These are phyloP conservation scores for Linanthus parryae DNA, from an alignment of 148 eudicot genomes.

Conservation along the genomic window DNA sequence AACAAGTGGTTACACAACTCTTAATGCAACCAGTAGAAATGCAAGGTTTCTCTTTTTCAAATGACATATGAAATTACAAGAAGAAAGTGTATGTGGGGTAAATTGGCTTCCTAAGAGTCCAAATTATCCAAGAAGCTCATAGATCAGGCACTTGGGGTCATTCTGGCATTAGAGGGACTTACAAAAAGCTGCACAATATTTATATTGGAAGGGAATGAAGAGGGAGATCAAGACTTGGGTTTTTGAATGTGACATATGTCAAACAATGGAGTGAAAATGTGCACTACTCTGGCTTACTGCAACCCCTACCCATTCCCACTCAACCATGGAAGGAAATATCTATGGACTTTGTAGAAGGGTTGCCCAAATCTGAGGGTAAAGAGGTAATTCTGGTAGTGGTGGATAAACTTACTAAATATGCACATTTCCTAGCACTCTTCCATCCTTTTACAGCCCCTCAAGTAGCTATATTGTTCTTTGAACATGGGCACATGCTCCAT, in stretches of 20 bases:
- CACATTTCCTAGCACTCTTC: neutral
- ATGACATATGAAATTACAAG: too few relatives aligned
- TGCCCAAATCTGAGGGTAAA: neutral
- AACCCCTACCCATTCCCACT: constrained; percentile 4
- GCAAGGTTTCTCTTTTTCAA: neutral
- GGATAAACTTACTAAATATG: neutral
- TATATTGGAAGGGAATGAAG: neutral
- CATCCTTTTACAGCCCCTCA: neutral
- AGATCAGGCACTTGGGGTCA: neutral
- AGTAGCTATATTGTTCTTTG: neutral
- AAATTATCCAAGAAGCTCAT: neutral
- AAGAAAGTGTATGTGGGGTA: too few relatives aligned
- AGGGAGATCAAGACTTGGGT: neutral
- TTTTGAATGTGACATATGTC: neutral
- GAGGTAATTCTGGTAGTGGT: constrained; percentile 5
- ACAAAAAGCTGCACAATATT: neutral
- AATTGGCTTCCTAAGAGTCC: neutral
- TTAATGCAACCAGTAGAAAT: neutral
- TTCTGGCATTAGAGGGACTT: neutral
- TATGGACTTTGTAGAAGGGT: constrained; percentile 6
- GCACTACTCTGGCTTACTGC: constrained; percentile 2
- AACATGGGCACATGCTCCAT: neutral
- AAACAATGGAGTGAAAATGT: neutral
- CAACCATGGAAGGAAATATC: constrained; percentile 11
- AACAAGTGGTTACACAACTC: neutral